phyloP scores from a whole-genome alignment of 495 filamentous ascomycete species.

The Staphylotrichum longicolle region DNA sequence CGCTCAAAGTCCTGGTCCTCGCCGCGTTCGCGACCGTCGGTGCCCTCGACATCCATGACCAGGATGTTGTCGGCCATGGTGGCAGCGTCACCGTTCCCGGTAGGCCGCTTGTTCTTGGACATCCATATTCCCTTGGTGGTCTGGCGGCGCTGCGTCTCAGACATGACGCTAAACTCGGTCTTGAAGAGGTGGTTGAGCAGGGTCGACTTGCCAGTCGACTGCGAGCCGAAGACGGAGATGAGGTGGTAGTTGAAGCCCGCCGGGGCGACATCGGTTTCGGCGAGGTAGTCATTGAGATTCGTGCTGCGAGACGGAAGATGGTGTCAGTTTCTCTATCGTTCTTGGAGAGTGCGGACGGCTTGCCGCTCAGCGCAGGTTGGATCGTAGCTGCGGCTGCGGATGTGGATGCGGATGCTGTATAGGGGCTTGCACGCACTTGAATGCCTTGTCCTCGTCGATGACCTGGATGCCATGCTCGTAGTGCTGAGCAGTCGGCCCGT shows the following conservation, averaged over 20 bases:
- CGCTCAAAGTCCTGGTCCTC: constrained; percentile 99
- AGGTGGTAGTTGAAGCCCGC: constrained; percentile 98
- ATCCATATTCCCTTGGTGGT: constrained; percentile 99
- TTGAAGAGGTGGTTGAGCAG: constrained; percentile 94
- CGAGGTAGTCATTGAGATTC: constrained; percentile 77
- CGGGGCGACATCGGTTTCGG: constrained; percentile 70
- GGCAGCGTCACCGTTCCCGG: constrained; percentile 33
- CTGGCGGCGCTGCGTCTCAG: constrained; percentile 82
- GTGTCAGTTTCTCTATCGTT: constrained; percentile 4
- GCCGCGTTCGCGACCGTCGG: constrained; percentile 91
- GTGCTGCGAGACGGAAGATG: constrained; percentile 49
- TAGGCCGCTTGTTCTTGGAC: constrained; percentile 82
- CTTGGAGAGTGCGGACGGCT: neutral
- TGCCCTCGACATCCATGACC: constrained; percentile 99
- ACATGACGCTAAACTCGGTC: constrained; percentile 95
- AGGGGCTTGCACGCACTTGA: constrained; percentile 66
- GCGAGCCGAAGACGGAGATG: constrained; percentile 96
- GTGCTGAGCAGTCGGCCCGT: constrained; percentile 59
- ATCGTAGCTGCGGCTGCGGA: no score
- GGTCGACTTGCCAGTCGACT: constrained; percentile 98
- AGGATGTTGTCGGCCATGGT: constrained; percentile 95
- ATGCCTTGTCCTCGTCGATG: constrained; percentile 90
- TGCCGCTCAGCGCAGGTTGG: no score
- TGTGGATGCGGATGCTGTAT: neutral
- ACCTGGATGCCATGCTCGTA: constrained; percentile 96